Evolutionary conservation across 2,329 filamentous ascomycete genomes (phyloP), one percentile per base, ranked within the genome.

Genomic region (Sclerotinia glacialis): DNA sequence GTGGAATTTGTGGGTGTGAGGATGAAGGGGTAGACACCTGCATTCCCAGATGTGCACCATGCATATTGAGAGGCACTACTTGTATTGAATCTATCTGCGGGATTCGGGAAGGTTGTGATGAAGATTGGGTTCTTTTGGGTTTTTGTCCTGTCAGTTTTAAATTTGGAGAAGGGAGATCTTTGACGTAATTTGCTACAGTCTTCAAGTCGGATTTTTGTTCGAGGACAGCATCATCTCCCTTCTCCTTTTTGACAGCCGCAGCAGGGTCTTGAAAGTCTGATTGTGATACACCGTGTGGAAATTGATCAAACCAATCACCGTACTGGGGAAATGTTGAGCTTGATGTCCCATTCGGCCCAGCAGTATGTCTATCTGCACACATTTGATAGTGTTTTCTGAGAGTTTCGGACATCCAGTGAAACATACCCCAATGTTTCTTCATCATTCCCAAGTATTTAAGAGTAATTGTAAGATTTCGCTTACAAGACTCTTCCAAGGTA

Each of bases 361-460:
- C 68, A 31, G 69, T 83, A 40, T 89, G 87, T n/a, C 89, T 89
- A 76, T 97, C 93, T 21, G 93, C 89, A 72, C 93, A 94, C 58
- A 88, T 86, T 62, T 90, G 87, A 76, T 97, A 99, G 69, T 96
- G 87, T 65, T 94, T 90, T 68, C 95, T 93, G 46, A 97, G 83
- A 74, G 94, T 95, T 76, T 98, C 93, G 0, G 92, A 89, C 85
- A 98, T 93, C 80, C 93, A 97, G 76, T 97, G 92, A 76, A 98
- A 97, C 90, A 97, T 96, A 68, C 94, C 95, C 95, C 95, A 99
- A 74, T 95, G 93, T 68, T 91, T 91, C 81, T 97, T 97, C 91
- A 98, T 96, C 78, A 92, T 95, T 65, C 90, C 89, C 54, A 99
- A 80, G 73, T 95, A 98, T 74, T 90, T 91, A 73, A 98, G 90